phyloP scores from a whole-genome alignment of 139 green algal genomes.

The Axilococcus clingmanii region DNA sequence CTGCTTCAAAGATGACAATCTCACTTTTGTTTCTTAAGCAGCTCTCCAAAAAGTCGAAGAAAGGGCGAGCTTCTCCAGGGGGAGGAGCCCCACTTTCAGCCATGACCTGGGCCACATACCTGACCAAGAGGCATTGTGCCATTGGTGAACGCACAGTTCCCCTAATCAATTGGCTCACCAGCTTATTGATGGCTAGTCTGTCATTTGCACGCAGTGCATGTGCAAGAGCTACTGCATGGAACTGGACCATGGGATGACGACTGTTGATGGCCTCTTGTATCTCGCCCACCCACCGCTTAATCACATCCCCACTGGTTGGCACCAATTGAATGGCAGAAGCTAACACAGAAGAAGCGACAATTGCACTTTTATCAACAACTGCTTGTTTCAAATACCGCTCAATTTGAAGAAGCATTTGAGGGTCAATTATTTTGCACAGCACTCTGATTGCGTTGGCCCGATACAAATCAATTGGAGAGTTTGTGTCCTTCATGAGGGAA shows the following conservation, averaged over 20 bases:
- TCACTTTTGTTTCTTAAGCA: constrained; percentile 91
- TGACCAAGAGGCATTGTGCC: constrained; percentile 90
- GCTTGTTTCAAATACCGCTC: constrained; percentile 96
- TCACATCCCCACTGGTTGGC: constrained; percentile 74
- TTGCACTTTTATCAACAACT: constrained; percentile 84
- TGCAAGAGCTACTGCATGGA: constrained; percentile 90
- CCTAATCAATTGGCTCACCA: constrained; percentile 83
- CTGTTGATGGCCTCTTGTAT: constrained; percentile 86
- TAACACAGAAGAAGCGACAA: constrained; percentile 73
- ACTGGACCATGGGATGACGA: constrained; percentile 91
- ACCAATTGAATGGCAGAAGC: constrained; percentile 74
- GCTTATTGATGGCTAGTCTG: constrained; percentile 91
- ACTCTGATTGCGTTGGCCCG: constrained; percentile 94
- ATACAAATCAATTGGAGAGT: constrained; percentile 90
- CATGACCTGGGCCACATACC: constrained; percentile 83
- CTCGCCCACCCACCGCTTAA: constrained; percentile 95
- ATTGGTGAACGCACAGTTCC: constrained; percentile 78
- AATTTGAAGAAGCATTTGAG: constrained; percentile 78
- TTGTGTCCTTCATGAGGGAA: constrained; percentile 99
- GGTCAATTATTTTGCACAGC: constrained; percentile 92
- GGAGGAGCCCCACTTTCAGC: constrained; percentile 23
- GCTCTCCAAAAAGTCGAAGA: constrained; percentile 94
- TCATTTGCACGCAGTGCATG: constrained; percentile 86
- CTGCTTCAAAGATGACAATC: constrained; percentile 81
- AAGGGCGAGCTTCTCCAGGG: constrained; percentile 72